Evolutionary conservation across 1,284 basidiomycete species (phyloP), one percentile per base, ranked within the genome.

Genomic region (Abortiporus biennis): DNA sequence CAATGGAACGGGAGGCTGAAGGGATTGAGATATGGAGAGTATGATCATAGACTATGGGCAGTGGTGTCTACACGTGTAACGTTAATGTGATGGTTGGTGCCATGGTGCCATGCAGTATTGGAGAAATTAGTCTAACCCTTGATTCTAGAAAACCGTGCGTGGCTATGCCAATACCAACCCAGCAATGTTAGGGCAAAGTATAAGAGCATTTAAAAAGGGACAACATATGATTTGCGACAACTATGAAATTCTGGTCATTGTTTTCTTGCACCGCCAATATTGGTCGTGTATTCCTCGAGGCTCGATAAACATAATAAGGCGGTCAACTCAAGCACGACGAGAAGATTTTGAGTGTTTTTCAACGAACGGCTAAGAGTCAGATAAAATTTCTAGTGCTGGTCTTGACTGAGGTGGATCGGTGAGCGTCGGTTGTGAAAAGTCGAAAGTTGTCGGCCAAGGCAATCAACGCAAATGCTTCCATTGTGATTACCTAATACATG

Each of bases 1-100:
- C 47, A 9, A 59, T 66, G 63, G 46, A 41, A 22, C 52, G 62
- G 16, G 39, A 34, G 4, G 47, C 59, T 31, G 64, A 66, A 43
- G 60, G 51, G 13, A 44, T 63, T 3, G 50, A 49, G 21, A 47
- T 63, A 4, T 66, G 64, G 63, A 54, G 44, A 9, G 38, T 56
- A 13, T 54, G 43, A 43, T 15, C 11, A 3, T 24, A 12, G 22
- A n/a, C 27, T 9, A 29, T 9, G 9, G n/a, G n/a, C 27, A 29
- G 27, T 29, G n/a, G n/a, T n/a, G n/a, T 29, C n/a, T 9, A 29
- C 9, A 29, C 9, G 27, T n/a, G 27, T 9, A 34, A 34, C 32
- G 19, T 6, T 6, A 34, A 17, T 13, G 19, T 8, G 19, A 34
- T 34, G 15, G 32, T n/a, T n/a, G n/a, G 27, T 9, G 27, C 27